Conservation (phyloP, 106 monocot genomes). For the Dioscorea alata region DNA sequence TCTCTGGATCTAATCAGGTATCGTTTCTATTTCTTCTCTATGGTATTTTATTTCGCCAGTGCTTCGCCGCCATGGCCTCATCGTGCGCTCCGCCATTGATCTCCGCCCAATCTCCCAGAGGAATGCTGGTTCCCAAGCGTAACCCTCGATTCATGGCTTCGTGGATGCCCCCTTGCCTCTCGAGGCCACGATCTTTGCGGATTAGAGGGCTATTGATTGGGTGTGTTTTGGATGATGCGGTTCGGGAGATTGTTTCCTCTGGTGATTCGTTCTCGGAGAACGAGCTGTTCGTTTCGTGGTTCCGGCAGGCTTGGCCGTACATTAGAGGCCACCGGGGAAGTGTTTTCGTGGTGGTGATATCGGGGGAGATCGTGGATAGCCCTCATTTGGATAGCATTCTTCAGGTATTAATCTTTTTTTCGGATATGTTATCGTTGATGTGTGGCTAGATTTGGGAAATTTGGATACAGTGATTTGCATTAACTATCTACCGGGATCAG, state of each 20-base stretch:
- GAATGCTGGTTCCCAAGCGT: background rate
- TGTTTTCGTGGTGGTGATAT: conserved; percentile 79
- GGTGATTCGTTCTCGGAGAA: conserved; percentile 6
- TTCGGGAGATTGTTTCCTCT: background rate
- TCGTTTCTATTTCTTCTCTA: no score
- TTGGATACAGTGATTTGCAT: no score
- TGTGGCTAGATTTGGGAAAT: background rate
- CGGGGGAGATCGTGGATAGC: conserved; percentile 56
- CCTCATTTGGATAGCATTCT: conserved; percentile 61
- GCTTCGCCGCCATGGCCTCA: background rate
- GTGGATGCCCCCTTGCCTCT: background rate
- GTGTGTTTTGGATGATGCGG: background rate
- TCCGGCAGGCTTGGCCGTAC: conserved; percentile 78
- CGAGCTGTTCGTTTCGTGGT: conserved; percentile 60
- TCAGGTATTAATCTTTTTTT: conserved; percentile 26
- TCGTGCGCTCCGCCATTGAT: background rate
- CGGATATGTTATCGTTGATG: background rate
- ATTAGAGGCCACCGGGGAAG: conserved; percentile 78
- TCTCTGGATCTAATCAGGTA: no score
- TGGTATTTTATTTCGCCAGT: no score
- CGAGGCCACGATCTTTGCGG: background rate
- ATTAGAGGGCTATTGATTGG: background rate
- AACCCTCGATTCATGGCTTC: background rate
- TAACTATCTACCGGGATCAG: no score
- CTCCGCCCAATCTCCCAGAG: background rate